phyloP scores from a whole-genome alignment of 2,329 filamentous ascomycete genomes.

The Metarhizium brunneum region DNA sequence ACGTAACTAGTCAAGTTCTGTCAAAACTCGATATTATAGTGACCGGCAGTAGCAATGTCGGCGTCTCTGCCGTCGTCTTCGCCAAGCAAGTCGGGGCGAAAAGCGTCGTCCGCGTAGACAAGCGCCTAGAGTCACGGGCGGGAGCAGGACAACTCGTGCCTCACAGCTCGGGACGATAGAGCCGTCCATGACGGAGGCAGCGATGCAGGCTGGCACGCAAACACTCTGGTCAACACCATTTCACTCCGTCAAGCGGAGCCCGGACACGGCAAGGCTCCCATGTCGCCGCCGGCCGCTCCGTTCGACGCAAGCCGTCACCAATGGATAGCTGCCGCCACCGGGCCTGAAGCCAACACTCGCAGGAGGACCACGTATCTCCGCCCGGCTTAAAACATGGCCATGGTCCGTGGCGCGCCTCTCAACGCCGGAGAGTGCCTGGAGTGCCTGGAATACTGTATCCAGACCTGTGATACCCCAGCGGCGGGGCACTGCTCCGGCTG shows the following conservation, averaged over 20 bases:
- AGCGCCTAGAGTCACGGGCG: slow-evolving; percentile 46
- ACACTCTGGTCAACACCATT: slow-evolving; percentile 23
- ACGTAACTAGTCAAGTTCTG: neutral
- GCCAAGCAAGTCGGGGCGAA: slow-evolving; percentile 37
- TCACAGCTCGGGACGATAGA: slow-evolving; percentile 56
- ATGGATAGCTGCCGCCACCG: slow-evolving; percentile 46
- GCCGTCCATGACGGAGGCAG: slow-evolving; percentile 44
- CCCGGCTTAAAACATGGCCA: slow-evolving; percentile 52
- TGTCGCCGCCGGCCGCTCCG: slow-evolving; percentile 14
- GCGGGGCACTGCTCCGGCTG: slow-evolving; percentile 56
- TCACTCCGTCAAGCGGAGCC: neutral
- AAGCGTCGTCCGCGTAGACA: slow-evolving; percentile 48
- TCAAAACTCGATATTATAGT: slow-evolving; percentile 35
- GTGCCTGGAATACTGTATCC: slow-evolving; percentile 41
- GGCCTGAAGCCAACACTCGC: slow-evolving; percentile 52
- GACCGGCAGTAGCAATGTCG: slow-evolving; percentile 55
- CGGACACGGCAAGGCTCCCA: neutral
- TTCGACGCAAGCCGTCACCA: slow-evolving; percentile 26
- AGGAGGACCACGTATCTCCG: slow-evolving; percentile 46
- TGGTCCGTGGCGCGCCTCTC: slow-evolving; percentile 53
- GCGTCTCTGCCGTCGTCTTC: slow-evolving; percentile 49
- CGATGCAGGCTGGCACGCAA: slow-evolving; percentile 17
- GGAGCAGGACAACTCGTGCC: slow-evolving; percentile 52
- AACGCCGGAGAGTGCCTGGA: slow-evolving; percentile 52
- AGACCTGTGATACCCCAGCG: slow-evolving; percentile 38